phyloP scores from a whole-genome alignment of 129 eudicot genomes.

The Flaveria linearis region DNA sequence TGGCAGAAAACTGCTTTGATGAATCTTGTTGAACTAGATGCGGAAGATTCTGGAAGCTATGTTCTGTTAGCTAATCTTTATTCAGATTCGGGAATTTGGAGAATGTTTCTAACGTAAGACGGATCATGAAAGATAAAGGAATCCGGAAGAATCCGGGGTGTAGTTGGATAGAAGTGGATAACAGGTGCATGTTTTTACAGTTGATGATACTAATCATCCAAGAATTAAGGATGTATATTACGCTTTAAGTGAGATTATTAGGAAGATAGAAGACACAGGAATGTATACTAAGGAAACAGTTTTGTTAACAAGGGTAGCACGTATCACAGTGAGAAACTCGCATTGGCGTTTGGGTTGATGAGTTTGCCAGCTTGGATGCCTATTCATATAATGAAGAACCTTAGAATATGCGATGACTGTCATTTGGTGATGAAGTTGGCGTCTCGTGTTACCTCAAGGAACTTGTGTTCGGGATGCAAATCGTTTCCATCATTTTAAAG shows the following conservation, averaged over 20 bases:
- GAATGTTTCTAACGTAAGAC: conserved; percentile 41
- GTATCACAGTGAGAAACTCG: conserved; percentile 54
- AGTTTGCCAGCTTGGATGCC: conserved; percentile 59
- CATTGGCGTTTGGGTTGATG: conserved; percentile 51
- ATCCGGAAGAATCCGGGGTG: conserved; percentile 54
- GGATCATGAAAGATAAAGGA: conserved; percentile 51
- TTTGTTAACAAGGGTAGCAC: conserved; percentile 21
- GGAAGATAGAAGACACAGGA: conserved; percentile 43
- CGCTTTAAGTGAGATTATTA: conserved; percentile 33
- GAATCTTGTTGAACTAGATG: conserved; percentile 45
- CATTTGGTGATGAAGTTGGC: conserved; percentile 47
- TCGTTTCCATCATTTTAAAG: conserved; percentile 49
- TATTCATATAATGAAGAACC: conserved; percentile 48
- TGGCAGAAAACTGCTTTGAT: conserved; percentile 48
- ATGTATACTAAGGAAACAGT: conserved; percentile 30
- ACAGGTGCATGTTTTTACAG: conserved; percentile 61
- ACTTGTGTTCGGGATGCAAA: conserved; percentile 54
- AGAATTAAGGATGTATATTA: conserved; percentile 40
- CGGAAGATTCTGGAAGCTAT: conserved; percentile 53
- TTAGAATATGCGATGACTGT: conserved; percentile 50
- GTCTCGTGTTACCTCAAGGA: conserved; percentile 50
- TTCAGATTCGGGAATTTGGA: conserved; percentile 44
- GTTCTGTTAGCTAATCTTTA: conserved; percentile 51
- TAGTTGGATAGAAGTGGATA: conserved; percentile 61
- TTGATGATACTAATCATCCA: conserved; percentile 55